Base-by-base conservation (phyloP, 2,329 filamentous ascomycete species). In the Venturia oleaginea region DNA sequence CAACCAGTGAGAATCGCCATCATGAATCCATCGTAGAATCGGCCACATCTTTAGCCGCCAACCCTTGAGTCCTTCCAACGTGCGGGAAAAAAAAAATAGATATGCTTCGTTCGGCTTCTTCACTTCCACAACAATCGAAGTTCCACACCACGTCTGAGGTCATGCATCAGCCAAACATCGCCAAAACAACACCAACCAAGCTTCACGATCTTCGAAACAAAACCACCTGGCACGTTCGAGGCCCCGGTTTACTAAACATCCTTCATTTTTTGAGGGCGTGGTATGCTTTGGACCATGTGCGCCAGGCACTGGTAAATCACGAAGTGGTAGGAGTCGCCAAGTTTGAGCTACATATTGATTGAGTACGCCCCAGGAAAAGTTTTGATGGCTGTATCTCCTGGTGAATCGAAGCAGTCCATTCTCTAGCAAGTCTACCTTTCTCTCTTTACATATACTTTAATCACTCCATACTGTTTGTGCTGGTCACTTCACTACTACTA, bases 301-400 rank as follows among this genome's bases (percentile, higher is more conserved):
- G 51, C 19, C 19, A 57, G 51, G 13, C 11, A 32, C 4, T 57
- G 15, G 51, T 32, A n/a, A 34, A 34, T 34, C 27, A 57, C 19
- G 27, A 32, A 57, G 51, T 57, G 27, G 27, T n/a, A 32, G n/a
- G 27, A 32, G 51, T 3, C 51, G 51, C 51, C 30, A 19, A 57
- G 51, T 57, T 19, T 57, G 51, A 32, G 51, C 51, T 57, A 57
- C 51, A 57, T 57, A 57, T 57, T 34, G 51, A 34, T 34, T 27
- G 46, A 51, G 13, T n/a, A 15, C 51, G 30, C 5, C 51, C 51
- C 27, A 19, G 17, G 51, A 57, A 97, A 75, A 92, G 97, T 74
- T 99, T 94, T 43, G 97, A 80, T 94, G 94, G 99, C 76, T 99
- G 94, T 8, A 99, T 80, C 3, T 99, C 81, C 75, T 99, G 94